These are phyloP conservation scores for Auxenochlorella pyrenoidosa DNA, from an alignment of 139 green algal genomes.

Conservation along the genomic window DNA sequence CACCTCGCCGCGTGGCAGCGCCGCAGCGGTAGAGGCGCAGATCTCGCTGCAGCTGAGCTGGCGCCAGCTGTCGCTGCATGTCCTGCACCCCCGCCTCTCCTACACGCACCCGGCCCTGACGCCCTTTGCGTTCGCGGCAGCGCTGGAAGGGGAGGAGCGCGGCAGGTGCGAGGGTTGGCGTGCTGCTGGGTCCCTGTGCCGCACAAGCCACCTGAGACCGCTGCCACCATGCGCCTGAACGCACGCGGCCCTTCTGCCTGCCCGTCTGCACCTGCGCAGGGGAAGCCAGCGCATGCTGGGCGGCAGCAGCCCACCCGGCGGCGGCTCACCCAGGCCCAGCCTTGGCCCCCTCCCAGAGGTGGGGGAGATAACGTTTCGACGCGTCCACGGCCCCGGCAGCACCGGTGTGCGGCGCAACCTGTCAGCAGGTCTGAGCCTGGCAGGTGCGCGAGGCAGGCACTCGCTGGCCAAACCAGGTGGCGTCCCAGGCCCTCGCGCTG, in stretches of 20 bases:
- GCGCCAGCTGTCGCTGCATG: constrained; percentile 27
- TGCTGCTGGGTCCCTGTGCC: not conserved
- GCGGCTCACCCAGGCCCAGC: not conserved
- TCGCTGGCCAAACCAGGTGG: no score
- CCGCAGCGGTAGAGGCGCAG: not conserved
- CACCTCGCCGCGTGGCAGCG: not conserved
- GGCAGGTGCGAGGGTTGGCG: not conserved
- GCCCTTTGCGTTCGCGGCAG: constrained; percentile 13
- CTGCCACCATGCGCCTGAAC: no score
- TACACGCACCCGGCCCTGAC: not conserved
- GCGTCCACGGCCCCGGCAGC: not conserved
- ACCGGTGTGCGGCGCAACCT: constrained; percentile 22
- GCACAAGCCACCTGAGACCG: not conserved
- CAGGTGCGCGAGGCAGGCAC: not conserved
- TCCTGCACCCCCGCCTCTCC: constrained; percentile 19
- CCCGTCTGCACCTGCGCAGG: not conserved
- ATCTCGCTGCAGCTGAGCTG: constrained; percentile 14
- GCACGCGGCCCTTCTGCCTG: no score
- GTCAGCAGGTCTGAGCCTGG: constrained; percentile 8
- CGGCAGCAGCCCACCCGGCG: not conserved
- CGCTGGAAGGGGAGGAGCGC: not conserved
- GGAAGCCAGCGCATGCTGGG: not conserved
- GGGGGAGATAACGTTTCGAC: not conserved
- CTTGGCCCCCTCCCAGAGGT: not conserved
- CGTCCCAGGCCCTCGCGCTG: no score